Evolutionary conservation across 495 filamentous ascomycete species (phyloP).

Genomic region (Rhypophila decipiens): DNA sequence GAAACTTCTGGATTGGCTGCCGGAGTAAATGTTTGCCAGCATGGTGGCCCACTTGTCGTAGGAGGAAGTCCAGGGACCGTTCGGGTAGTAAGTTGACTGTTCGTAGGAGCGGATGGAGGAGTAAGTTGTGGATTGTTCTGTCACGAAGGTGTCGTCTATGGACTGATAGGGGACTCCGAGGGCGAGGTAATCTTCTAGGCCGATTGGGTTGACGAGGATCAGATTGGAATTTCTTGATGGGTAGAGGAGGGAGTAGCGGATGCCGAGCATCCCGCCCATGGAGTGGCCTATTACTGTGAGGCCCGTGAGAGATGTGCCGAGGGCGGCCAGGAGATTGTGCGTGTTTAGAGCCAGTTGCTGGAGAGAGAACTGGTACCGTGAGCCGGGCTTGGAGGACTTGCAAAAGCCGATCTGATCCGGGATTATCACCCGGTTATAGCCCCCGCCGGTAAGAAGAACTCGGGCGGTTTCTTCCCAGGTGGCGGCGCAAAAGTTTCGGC

Average conservation of each 20-base stretch:
- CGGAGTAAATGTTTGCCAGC: conserved; percentile 37
- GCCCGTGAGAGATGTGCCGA: conserved; percentile 12
- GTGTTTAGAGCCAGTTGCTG: conserved; percentile 38
- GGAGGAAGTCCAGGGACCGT: conserved; percentile 20
- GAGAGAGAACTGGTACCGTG: conserved; percentile 36
- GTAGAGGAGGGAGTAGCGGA: conserved; percentile 39
- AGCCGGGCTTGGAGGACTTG: conserved; percentile 38
- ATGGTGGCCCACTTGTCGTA: conserved; percentile 44
- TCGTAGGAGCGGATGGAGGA: conserved; percentile 32
- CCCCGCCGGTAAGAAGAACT: conserved; percentile 24
- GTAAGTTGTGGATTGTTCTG: conserved; percentile 30
- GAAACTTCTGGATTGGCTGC: conserved; percentile 23
- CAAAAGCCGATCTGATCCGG: conserved; percentile 44
- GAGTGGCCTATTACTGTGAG: conserved; percentile 41
- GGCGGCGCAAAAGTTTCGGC: conserved; percentile 40
- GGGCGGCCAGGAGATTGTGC: conserved; percentile 23
- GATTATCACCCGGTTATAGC: conserved; percentile 40
- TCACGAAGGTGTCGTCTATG: conserved; percentile 21
- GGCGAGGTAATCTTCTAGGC: conserved; percentile 40
- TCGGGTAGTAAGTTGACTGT: conserved; percentile 38
- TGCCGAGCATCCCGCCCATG: conserved; percentile 40
- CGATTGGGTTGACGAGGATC: conserved; percentile 34
- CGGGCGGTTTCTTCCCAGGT: conserved; percentile 35
- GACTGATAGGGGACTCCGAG: conserved; percentile 34
- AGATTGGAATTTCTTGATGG: conserved; percentile 22